Conservation (phyloP, 768 basidiomycete species). For the Trametes cubensis region DNA sequence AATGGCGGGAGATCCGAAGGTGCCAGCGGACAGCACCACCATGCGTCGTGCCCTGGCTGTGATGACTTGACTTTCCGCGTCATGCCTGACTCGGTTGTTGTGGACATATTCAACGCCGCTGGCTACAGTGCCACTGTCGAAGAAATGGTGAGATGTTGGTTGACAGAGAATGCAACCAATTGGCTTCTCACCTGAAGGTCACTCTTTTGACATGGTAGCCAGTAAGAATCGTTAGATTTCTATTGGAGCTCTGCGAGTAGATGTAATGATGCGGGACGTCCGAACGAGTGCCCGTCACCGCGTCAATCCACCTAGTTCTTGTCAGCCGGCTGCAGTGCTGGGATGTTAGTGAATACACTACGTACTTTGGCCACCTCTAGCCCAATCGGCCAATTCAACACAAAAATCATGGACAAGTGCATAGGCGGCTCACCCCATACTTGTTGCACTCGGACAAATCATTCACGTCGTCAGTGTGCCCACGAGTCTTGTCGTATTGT, state of each 20-base stretch:
- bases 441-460: constrained; percentile 29
- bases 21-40: constrained; percentile 44
- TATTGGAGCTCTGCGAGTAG: constrained; percentile 33
- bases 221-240: constrained; percentile 36
- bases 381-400: background rate
- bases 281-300: constrained; percentile 57
- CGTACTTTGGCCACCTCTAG: constrained; percentile 59
- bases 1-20: constrained; percentile 51
- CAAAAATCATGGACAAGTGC: background rate
- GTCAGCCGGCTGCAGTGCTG: background rate
- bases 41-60: constrained; percentile 37
- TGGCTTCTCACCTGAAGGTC: constrained; percentile 36
- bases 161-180: too few species aligned
- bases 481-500: constrained; percentile 45
- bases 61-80: constrained; percentile 6
- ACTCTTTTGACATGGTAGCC: constrained; percentile 42
- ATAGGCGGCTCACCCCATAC: constrained; percentile 27
- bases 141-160: too few species aligned
- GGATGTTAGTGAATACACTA: background rate
- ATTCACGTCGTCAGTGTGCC: constrained; percentile 28
- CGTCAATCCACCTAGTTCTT: constrained; percentile 54
- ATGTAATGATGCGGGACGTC: constrained; percentile 52
- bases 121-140: constrained; percentile 39
- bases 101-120: constrained; percentile 42
- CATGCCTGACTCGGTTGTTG: constrained; percentile 33